Evolutionary conservation across 73 alveolate species (phyloP).

Genomic region (Paramecium octaurelia): DNA sequence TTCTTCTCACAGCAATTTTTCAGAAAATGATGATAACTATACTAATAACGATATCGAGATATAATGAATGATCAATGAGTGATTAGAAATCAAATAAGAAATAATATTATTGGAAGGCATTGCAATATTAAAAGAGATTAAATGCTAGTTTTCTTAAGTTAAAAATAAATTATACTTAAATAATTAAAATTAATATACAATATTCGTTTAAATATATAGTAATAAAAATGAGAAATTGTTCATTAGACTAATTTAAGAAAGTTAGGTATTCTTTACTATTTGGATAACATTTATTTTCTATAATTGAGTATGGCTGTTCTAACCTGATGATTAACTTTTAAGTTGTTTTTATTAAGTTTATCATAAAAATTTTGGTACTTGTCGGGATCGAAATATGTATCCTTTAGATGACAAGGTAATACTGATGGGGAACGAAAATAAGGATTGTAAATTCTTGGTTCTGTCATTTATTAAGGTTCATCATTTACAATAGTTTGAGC

Average conservation of each 20-base stretch:
- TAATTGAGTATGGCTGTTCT: neutral
- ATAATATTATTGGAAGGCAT: no score
- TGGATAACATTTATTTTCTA: neutral
- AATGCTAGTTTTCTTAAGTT: no score
- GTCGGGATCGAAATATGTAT: slow-evolving; percentile 8
- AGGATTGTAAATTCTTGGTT: neutral
- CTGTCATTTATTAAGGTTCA: neutral
- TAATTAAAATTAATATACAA: no score
- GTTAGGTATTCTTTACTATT: neutral
- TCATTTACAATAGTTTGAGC: neutral
- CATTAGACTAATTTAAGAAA: neutral
- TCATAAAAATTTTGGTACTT: neutral
- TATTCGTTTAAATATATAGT: no score
- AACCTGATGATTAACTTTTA: neutral
- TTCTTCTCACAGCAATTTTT: no score
- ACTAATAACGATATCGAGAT: no score
- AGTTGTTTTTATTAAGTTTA: neutral
- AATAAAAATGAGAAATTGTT: neutral
- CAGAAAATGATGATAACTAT: no score
- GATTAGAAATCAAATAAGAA: no score
- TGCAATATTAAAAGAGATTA: no score
- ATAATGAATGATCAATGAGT: no score
- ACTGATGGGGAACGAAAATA: neutral
- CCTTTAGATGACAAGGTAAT: neutral
- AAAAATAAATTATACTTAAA: no score